Evolutionary conservation across 345 rosid genomes (phyloP).

Genomic region (Dimocarpus longan): DNA sequence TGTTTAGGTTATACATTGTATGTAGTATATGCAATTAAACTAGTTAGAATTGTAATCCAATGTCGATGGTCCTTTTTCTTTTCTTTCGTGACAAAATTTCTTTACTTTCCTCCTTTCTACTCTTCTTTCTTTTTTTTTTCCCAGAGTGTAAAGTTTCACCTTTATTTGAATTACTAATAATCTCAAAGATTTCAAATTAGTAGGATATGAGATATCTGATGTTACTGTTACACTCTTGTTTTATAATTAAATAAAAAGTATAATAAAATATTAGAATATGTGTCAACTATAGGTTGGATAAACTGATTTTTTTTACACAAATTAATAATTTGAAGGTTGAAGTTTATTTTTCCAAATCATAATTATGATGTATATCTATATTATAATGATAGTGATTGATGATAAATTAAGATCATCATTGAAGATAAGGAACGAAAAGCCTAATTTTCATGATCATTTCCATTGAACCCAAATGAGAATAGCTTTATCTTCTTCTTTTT

Average conservation of each 20-base stretch:
- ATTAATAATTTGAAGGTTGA: neutral
- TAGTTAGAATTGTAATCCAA: neutral
- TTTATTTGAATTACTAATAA: neutral
- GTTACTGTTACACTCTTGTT: too few relatives aligned
- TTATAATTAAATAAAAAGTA: too few relatives aligned
- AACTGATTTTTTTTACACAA: too few relatives aligned
- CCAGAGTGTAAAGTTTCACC: neutral
- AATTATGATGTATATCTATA: neutral
- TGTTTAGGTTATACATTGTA: neutral
- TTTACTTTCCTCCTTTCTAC: neutral
- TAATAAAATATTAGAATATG: too few relatives aligned
- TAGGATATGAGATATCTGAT: too few relatives aligned
- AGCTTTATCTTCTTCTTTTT: neutral
- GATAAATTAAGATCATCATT: constrained; percentile 14
- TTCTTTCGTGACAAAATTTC: neutral
- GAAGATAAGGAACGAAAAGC: constrained; percentile 23
- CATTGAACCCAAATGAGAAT: neutral
- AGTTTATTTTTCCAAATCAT: constrained; percentile 1
- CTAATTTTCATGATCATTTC: constrained; percentile 3
- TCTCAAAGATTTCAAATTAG: neutral
- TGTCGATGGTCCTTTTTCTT: neutral
- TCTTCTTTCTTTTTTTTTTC: neutral
- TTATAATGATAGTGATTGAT: constrained; percentile 6
- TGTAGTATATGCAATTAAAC: neutral
- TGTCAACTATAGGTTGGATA: too few relatives aligned